Evolutionary conservation across 371 early-diverging fungal species (phyloP).

Genomic region (Dichotomocladium elegans): DNA sequence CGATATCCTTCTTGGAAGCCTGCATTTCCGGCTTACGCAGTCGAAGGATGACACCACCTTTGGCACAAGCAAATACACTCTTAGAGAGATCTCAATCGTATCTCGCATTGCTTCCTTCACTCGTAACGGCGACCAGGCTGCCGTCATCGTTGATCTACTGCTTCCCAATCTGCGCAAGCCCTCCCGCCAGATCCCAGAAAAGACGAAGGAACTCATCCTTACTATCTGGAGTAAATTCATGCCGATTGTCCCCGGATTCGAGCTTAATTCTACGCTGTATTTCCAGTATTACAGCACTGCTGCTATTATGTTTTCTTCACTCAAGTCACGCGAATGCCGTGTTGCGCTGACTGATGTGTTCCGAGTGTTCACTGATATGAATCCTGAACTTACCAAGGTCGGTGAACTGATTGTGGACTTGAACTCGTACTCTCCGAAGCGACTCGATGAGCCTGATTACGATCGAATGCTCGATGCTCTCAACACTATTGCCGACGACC

Average conservation of each 20-base stretch:
- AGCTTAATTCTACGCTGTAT: slow-evolving; percentile 37
- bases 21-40: slow-evolving; percentile 56
- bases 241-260: slow-evolving; percentile 50
- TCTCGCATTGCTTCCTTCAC: slow-evolving; percentile 76
- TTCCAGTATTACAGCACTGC: slow-evolving; percentile 55
- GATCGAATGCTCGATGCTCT: slow-evolving; percentile 79
- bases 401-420: slow-evolving; percentile 63
- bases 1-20: slow-evolving; percentile 55
- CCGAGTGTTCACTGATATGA: slow-evolving; percentile 58
- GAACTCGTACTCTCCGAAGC: slow-evolving; percentile 70
- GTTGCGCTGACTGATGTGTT: slow-evolving; percentile 61
- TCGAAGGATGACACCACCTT: slow-evolving; percentile 48
- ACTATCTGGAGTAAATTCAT: slow-evolving; percentile 71
- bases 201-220: slow-evolving; percentile 81
- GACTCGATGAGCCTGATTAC: slow-evolving; percentile 89
- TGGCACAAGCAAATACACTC: slow-evolving; percentile 54
- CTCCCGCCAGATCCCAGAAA: slow-evolving; percentile 68
- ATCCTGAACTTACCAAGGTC: slow-evolving; percentile 50
- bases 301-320: slow-evolving; percentile 56
- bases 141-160: slow-evolving; percentile 71
- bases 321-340: slow-evolving; percentile 58
- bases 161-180: slow-evolving; percentile 78
- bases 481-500: slow-evolving; percentile 61
- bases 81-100: slow-evolving; percentile 76
- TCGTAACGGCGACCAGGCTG: slow-evolving; percentile 61